Evolutionary conservation across 192 early-diverging fungal species (phyloP), one percentile per base, ranked within the genome.

Genomic region (Coemansia sp.): DNA sequence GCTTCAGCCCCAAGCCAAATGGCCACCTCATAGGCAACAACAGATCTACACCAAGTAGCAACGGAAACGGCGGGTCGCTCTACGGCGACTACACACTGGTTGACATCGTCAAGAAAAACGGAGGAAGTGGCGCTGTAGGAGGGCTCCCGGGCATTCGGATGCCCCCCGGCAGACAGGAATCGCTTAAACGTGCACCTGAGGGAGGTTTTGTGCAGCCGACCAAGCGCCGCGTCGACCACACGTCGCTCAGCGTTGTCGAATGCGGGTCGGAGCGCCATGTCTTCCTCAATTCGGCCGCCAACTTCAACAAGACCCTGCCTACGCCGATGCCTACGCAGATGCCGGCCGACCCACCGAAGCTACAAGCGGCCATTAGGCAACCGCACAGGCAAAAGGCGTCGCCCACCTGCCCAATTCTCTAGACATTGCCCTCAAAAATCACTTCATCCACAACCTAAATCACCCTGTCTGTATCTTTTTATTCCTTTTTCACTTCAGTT

Each of bases 231-330:
- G 58, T 67, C 40, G 59, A 67, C 34, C 59, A 53, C 9, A 33
- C 38, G 22, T 40, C 57, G 36, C 49, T 67, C 11, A 34, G 40
- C 32, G 55, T 60, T 25, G 50, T 61, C 11, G 55, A 57, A 35
- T 57, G 55, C 33, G 55, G 55, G 33, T 34, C 55, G 2, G 55
- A 57, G 55, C 55, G 55, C 34, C 55, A 57, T 36, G 55, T 57
- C 55, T 57, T 57, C 33, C 55, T 34, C 34, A 36, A 19, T 9
- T 36, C 55, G 55, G 15, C 55, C 35, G 43, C 36, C n/a, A 62
- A 73, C 29, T 40, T 69, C 38, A 67, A 79, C 59, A 79, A 79
- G 67, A 61, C 68, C 3, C 48, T 79, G 46, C 76, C 76, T 11
- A 34, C 19, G 34, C 70, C 75, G 15, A 10, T 52, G 46, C 76